Conservation (phyloP, 768 basidiomycete species). For the Amyloporia xantha region DNA sequence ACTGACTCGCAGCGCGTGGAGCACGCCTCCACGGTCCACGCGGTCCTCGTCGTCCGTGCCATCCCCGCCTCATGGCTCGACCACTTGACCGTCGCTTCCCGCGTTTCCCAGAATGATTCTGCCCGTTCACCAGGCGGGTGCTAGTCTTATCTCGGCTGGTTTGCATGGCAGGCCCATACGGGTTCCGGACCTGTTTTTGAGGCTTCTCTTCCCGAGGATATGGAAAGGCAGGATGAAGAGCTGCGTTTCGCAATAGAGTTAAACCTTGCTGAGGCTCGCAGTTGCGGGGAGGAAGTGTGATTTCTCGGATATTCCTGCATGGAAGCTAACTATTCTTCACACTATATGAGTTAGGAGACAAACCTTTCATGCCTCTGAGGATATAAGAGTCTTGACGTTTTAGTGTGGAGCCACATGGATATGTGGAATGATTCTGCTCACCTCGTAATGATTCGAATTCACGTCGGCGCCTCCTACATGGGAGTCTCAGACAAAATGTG, state of each 20-base stretch:
- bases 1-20: conserved; percentile 25
- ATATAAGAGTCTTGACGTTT: too few species aligned
- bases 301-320: too few species aligned
- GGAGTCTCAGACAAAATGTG: too few species aligned
- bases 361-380: too few species aligned
- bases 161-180: conserved; percentile 1
- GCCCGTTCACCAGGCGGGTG: background rate
- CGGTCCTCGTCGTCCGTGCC: conserved; percentile 18
- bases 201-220: background rate
- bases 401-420: too few species aligned
- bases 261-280: conserved; percentile 61
- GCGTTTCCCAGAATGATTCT: background rate
- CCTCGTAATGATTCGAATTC: too few species aligned
- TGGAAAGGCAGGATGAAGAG: conserved; percentile 51
- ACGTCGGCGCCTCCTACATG: too few species aligned
- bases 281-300: conserved; percentile 24
- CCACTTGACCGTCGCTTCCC: background rate
- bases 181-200: background rate
- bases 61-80: conserved; percentile 10
- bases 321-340: too few species aligned
- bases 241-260: conserved; percentile 58
- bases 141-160: conserved; percentile 1
- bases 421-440: too few species aligned
- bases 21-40: conserved; percentile 20
- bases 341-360: too few species aligned